Evolutionary conservation across 2,329 filamentous ascomycete genomes (phyloP).

Genomic region (Zasmidium cellare): DNA sequence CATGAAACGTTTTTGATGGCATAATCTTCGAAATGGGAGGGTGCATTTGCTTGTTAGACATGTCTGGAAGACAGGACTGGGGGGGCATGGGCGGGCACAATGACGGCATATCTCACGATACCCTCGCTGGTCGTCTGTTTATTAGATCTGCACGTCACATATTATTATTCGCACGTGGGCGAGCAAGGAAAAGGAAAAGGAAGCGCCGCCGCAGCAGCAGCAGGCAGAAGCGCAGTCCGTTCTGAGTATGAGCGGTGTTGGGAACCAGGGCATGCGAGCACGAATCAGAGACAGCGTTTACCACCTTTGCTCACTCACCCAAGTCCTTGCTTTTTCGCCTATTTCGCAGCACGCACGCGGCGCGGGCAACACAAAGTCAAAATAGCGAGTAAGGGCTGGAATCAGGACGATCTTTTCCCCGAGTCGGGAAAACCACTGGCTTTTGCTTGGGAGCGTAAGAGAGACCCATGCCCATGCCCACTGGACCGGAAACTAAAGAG

Average conservation of each 20-base stretch:
- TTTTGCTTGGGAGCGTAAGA: not conserved
- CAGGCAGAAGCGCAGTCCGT: not conserved
- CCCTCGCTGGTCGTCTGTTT: conserved; percentile 10
- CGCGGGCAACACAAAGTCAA: not conserved
- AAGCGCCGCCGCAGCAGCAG: not conserved
- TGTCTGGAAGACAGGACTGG: too few species aligned
- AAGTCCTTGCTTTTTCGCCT: too few species aligned
- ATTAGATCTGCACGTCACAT: not conserved
- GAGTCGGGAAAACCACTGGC: not conserved
- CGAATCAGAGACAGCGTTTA: not conserved
- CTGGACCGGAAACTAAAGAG: not conserved
- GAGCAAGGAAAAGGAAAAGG: not conserved
- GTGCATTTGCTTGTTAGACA: not conserved
- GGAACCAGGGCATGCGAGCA: not conserved
- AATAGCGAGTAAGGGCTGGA: not conserved
- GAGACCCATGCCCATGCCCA: not conserved
- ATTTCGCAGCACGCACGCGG: not conserved
- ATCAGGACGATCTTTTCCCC: not conserved
- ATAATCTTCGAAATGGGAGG: not conserved
- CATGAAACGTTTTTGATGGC: not conserved
- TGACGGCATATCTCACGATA: conserved; percentile 3
- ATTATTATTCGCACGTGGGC: conserved; percentile 4
- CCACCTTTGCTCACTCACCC: not conserved
- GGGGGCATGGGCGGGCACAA: not conserved
- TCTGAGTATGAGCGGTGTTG: not conserved